phyloP scores from a whole-genome alignment of 495 filamentous ascomycete species.

The Aspergillus indologenus region DNA sequence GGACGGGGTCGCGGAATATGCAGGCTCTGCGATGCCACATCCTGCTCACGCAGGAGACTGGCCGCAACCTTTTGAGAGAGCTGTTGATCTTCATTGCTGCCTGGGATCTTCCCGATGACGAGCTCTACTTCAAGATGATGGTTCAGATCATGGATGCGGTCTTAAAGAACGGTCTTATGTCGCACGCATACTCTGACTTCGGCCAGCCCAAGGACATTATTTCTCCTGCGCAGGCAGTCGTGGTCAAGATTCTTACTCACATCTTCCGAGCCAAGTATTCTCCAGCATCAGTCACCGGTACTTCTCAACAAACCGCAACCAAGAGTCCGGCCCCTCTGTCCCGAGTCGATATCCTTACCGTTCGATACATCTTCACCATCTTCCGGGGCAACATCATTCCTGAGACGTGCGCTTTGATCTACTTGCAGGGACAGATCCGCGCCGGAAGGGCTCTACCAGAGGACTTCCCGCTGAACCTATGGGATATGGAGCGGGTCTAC shows the following conservation, averaged over 20 bases:
- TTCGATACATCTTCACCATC: conserved; percentile 88
- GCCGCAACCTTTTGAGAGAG: conserved; percentile 81
- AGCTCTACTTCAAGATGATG: conserved; percentile 92
- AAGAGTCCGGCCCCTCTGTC: conserved; percentile 36
- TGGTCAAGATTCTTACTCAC: conserved; percentile 82
- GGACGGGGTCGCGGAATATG: conserved; percentile 69
- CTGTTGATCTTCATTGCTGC: conserved; percentile 94
- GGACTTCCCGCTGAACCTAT: conserved; percentile 90
- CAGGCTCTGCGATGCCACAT: conserved; percentile 85
- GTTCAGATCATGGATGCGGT: conserved; percentile 92
- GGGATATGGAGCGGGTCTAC: conserved; percentile 93
- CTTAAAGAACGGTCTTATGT: conserved; percentile 80
- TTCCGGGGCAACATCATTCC: conserved; percentile 90
- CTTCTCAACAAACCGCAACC: conserved; percentile 32
- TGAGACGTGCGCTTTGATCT: conserved; percentile 88
- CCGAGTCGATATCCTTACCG: conserved; percentile 62
- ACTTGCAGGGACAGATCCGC: conserved; percentile 86
- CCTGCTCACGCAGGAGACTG: conserved; percentile 79
- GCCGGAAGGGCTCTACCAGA: conserved; percentile 60
- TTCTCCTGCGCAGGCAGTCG: conserved; percentile 86
- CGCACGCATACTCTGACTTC: conserved; percentile 85
- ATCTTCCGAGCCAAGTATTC: conserved; percentile 75
- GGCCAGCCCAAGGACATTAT: conserved; percentile 93
- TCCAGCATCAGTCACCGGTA: conserved; percentile 48
- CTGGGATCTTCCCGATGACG: conserved; percentile 89